Evolutionary conservation across 2,329 filamentous ascomycete genomes (phyloP), one percentile per base, ranked within the genome.

Genomic region (Ophiostoma fasciatum): DNA sequence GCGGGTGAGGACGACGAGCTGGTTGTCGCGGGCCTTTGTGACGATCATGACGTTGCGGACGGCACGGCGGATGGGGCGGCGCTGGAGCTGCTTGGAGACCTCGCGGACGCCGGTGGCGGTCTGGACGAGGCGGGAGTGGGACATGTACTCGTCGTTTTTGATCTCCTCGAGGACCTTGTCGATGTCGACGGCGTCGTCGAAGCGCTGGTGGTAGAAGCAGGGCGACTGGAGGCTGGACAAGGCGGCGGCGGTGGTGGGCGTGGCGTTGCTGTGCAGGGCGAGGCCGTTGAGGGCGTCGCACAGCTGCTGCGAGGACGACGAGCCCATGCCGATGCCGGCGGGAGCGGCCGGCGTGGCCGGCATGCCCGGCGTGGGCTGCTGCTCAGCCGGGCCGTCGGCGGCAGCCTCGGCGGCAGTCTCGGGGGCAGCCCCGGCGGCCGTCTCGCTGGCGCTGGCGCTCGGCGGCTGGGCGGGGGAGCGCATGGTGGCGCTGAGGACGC

Each of bases 31-130:
- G 17, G 90, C 90, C 60, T 96, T 98, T 42, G 90, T 98, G 45
- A 98, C 83, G 50, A 98, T 94, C 90, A 98, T 96, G 51, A 98
- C 74, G 54, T 84, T 94, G 51, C 74, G 76, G 31, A 98, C 87
- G 10, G 87, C 87, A 46, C 87, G 78, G 59, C 82, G 90, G 57
- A 96, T 84, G 17, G 90, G 88, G 28, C 84, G 74, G 38, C 88
- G 76, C 60, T 94, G 88, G 40, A 98, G 68, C 60, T 96, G 90
- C 58, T 92, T 88, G 13, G 85, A 92, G 11, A 98, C 87, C 59
- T 98, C 90, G 36, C 90, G 77, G 15, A 98, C 90, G 31, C 85
- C 82, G 0, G 84, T 93, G 34, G 90, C 90, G 1, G 90, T 98
- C 62, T 94, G 88, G 51, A 94, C 83, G 28, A 98, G 71, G 36